These are phyloP conservation scores for Podila clonocystis DNA, from an alignment of 192 early-diverging fungal species.

Conservation along the genomic window DNA sequence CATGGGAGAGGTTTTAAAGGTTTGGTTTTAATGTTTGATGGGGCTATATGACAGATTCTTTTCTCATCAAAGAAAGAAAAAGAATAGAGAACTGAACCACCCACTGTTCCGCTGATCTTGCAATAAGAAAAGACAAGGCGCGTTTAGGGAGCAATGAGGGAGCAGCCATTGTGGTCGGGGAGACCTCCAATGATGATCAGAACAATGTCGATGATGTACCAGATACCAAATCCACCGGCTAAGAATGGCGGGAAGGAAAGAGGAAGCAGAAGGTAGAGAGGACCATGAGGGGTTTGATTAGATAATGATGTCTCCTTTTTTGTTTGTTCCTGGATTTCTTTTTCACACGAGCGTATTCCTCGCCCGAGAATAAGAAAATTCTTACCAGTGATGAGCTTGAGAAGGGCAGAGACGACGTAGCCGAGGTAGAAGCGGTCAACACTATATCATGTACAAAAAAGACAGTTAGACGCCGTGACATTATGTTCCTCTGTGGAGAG, in stretches of 20 bases:
- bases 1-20: too few species aligned
- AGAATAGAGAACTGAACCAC: too few species aligned
- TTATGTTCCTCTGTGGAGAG: too few species aligned
- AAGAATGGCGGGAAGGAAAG: background rate
- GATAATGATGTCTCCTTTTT: too few species aligned
- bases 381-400: slow-evolving; percentile 54
- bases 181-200: slow-evolving; percentile 53
- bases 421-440: slow-evolving; percentile 69
- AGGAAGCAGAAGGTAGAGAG: too few species aligned
- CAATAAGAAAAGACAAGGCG: background rate
- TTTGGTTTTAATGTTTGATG: too few species aligned
- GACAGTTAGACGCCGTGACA: background rate
- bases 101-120: too few species aligned
- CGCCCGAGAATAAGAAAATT: too few species aligned
- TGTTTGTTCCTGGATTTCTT: too few species aligned
- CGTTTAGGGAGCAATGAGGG: slow-evolving; percentile 32
- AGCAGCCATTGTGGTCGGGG: slow-evolving; percentile 54
- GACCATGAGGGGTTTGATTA: background rate
- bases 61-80: too few species aligned
- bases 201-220: slow-evolving; percentile 56
- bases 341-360: too few species aligned
- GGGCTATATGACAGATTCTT: too few species aligned
- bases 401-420: slow-evolving; percentile 57
- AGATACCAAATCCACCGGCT: slow-evolving; percentile 60
- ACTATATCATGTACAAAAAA: slow-evolving; percentile 21